Conservation (phyloP, 73 alveolate species). For the Paramecium biaurelia region DNA sequence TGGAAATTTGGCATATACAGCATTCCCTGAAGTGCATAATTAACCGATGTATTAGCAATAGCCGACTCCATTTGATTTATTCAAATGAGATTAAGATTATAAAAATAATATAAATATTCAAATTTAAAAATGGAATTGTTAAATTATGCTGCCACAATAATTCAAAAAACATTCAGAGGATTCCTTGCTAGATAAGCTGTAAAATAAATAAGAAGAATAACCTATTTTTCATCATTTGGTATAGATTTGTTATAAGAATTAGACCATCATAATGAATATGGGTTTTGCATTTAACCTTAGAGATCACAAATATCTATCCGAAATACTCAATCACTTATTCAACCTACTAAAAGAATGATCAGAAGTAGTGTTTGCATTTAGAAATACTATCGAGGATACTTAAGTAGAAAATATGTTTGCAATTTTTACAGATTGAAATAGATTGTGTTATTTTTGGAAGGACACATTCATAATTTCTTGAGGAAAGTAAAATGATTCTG, state of each 20-base stretch:
- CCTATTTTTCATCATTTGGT: background rate
- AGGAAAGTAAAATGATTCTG: background rate
- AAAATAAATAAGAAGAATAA: background rate
- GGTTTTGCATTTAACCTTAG: background rate
- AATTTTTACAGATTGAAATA: background rate
- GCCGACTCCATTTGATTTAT: slow-evolving; percentile 28
- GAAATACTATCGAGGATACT: background rate
- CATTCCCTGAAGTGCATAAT: background rate
- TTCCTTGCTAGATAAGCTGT: background rate
- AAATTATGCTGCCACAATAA: slow-evolving; percentile 23
- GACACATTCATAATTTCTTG: slow-evolving; percentile 12
- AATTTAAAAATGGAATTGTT: slow-evolving; percentile 1
- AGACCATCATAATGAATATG: slow-evolving; percentile 36
- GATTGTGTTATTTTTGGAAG: background rate
- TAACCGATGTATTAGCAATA: background rate
- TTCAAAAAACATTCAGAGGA: slow-evolving; percentile 1
- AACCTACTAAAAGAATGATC: background rate
- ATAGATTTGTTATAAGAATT: background rate
- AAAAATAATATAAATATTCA: background rate
- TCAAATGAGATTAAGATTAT: background rate
- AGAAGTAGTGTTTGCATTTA: background rate
- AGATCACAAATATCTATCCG: background rate
- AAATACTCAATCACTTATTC: background rate
- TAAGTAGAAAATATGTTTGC: slow-evolving; percentile 39
- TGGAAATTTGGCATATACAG: background rate